Conservation (phyloP, 768 basidiomycete genomes). For the Russula virescens region DNA sequence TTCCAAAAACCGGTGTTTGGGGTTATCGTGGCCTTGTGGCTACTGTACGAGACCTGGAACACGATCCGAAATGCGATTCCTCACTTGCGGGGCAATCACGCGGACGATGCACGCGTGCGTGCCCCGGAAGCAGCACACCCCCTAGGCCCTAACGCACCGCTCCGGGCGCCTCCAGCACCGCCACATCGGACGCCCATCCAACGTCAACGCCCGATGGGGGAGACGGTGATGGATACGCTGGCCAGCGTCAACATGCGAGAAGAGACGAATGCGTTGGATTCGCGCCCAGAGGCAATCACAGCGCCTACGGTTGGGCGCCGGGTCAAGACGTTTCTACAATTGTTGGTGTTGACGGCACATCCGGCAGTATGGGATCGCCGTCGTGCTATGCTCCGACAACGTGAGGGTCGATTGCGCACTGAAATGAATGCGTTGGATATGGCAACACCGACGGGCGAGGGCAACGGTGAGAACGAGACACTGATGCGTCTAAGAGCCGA, state of each 20-base stretch:
- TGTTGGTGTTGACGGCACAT: constrained; percentile 21
- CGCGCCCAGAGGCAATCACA: constrained; percentile 1
- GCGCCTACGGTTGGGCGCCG: constrained; percentile 6
- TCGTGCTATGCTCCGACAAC: constrained; percentile 19
- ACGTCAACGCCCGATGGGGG: not conserved
- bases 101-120: constrained; percentile 1
- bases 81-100: constrained; percentile 10
- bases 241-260: constrained; percentile 17
- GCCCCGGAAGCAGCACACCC: constrained; percentile 2
- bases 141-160: not conserved
- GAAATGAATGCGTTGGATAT: constrained; percentile 12
- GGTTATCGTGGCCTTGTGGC: constrained; percentile 20
- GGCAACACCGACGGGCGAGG: not conserved
- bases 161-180: not conserved
- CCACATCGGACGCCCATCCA: not conserved
- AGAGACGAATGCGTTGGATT: constrained; percentile 16
- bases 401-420: constrained; percentile 22
- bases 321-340: constrained; percentile 18
- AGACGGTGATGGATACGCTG: constrained; percentile 14
- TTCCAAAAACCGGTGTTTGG: constrained; percentile 24
- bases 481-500: not conserved
- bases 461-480: constrained; percentile 3
- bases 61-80: constrained; percentile 24
- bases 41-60: constrained; percentile 25
- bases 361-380: constrained; percentile 25